Base-by-base conservation (phyloP, 768 basidiomycete species). In the Phaffia australis region DNA sequence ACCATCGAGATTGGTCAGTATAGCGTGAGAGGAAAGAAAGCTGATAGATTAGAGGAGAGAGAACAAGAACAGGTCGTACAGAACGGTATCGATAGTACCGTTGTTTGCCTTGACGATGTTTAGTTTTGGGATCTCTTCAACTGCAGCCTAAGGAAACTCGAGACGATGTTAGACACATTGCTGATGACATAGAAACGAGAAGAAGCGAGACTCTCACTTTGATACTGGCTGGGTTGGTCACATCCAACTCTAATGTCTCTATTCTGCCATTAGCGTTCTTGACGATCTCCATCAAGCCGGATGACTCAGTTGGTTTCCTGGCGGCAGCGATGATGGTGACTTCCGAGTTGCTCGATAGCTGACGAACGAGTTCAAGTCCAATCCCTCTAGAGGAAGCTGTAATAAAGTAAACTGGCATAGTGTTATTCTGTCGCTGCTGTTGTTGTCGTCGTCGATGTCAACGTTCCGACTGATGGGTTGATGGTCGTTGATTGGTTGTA, bases 351-450 rank as follows among this genome's bases (percentile, higher is more conserved):
- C 5, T 23, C 7, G 59, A n/a, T 3, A 60, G 59, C 59, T 60
- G 59, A 7, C 59, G 59, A 21, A 60, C 59, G 15, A 49, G 47
- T 46, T 60, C 59, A 49, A 60, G 59, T 1, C 59, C 59, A 46
- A 60, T 60, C 1, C 59, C 59, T 19, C 59, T 60, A 6, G 59
- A 60, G 21, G 59, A 46, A 49, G 46, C 59, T 8, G 59, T 60
- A 4, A 60, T 46, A 49, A 60, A 32, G 46, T 49, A 60, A 49
- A 60, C 59, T 35, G 59, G 47, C 51, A 52, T 52, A 16, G 11
- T 42, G 35, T 42, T 42, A 11, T n/a, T n/a, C n/a, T n/a, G 35
- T 42, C 11, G 35, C 11, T 42, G 11, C 35, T 42, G 11, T 42
- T 42, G 11, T 42, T 42, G 11, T n/a, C n/a, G n/a, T n/a, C n/a